These are phyloP conservation scores for Fusarium dimerum DNA, from an alignment of 2,329 filamentous ascomycete genomes.

Conservation along the genomic window DNA sequence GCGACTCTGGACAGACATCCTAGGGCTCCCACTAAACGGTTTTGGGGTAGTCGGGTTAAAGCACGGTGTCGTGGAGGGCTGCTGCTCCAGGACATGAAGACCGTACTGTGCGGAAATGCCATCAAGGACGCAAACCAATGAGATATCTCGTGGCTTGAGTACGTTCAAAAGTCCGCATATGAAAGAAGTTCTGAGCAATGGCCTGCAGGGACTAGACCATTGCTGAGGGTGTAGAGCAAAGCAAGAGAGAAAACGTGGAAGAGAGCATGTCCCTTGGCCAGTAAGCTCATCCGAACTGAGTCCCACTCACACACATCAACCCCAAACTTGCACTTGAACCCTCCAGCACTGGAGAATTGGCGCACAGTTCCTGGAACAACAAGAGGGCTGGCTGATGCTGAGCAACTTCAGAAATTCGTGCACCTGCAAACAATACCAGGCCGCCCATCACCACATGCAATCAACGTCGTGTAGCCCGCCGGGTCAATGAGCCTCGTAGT, in stretches of 20 bases:
- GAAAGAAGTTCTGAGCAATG: conserved; percentile 15
- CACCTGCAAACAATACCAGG: background rate
- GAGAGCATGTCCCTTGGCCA: conserved; percentile 10
- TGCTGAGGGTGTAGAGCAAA: conserved; percentile 16
- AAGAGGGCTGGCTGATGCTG: background rate
- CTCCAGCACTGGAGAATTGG: background rate
- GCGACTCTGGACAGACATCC: conserved; percentile 10
- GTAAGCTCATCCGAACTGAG: conserved; percentile 13
- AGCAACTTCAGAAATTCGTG: background rate
- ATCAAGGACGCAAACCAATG: conserved; percentile 13
- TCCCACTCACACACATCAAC: conserved; percentile 20
- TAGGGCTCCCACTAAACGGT: conserved; percentile 27
- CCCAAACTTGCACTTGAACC: background rate
- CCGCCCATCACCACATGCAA: background rate
- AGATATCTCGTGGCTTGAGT: conserved; percentile 9
- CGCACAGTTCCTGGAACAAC: background rate
- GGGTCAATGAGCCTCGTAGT: background rate
- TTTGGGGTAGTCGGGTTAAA: conserved; percentile 26
- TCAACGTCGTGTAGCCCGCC: background rate
- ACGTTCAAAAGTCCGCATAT: conserved; percentile 14
- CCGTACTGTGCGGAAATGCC: conserved; percentile 22
- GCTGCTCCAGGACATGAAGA: conserved; percentile 7
- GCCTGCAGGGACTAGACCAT: conserved; percentile 23
- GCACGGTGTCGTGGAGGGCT: conserved; percentile 22
- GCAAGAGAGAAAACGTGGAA: conserved; percentile 31